Base-by-base conservation (phyloP, 768 basidiomycete genomes). In the Royoungia palumana region DNA sequence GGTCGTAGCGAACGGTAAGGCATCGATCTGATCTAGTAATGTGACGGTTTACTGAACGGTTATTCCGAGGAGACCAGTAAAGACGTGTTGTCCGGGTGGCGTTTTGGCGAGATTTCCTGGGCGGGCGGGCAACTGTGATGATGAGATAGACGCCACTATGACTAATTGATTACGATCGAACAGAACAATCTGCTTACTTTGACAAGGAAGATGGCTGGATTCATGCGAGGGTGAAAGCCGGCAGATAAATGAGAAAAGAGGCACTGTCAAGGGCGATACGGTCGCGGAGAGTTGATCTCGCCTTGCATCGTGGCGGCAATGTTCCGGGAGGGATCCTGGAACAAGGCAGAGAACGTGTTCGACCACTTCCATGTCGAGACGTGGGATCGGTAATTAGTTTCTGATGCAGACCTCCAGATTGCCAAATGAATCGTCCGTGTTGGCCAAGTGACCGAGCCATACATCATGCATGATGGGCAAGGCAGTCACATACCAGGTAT, bases 91-190 rank as follows among this genome's bases (percentile, higher is more conserved):
- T 42, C 25, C 35, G 34, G 39, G 59, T 58, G 59, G 59, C 59
- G 59, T 46, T 35, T 22, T 41, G 32, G 8, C 28, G 46, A 50
- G 49, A 51, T 60, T 48, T 41, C 10, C 22, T 14, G 22, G 3
- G 20, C 39, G 28, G 35, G 20, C 39, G 28, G 35, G 25, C 8
- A 13, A 46, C 42, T 47, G 27, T 35, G 44, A 50, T 21, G 13
- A 30, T 27, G 50, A 51, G 46, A 53, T 53, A 48, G 27, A 49
- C 49, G 51, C 54, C 58, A 54, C 58, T 35, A 25, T 56, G 47
- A 44, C 53, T 49, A 44, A 48, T 56, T n/a, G 38, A 41, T 35
- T 28, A 17, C 4, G 25, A 46, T 51, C 44, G 16, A 32, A 32
- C 30, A 32, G 34, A 47, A 46, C 30, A 24, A 28, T 28, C 37